Percentiles rank a stretch among this genome's conserved stretches.
phyloP scores from a whole-genome alignment of 129 eudicot genomes.

The Artemisia argyi region DNA sequence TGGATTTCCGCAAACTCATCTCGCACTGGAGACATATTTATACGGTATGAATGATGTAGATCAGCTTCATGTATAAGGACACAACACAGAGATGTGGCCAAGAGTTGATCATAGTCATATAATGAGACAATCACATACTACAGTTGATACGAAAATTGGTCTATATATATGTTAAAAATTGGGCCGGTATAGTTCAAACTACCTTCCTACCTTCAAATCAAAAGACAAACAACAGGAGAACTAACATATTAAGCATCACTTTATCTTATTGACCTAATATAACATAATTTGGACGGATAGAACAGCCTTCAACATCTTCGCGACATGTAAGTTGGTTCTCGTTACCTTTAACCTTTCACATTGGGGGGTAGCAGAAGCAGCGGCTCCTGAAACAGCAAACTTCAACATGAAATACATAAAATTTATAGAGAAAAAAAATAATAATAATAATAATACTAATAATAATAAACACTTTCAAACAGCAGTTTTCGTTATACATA shows the following conservation, averaged over 20 bases:
- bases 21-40: background rate
- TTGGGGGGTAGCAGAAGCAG: slow-evolving; percentile 13
- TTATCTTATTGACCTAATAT: slow-evolving; percentile 37
- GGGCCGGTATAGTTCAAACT: slow-evolving; percentile 26
- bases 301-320: slow-evolving; percentile 14
- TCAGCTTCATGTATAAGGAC: background rate
- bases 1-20: no score
- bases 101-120: background rate
- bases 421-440: background rate
- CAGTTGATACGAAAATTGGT: background rate
- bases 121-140: background rate
- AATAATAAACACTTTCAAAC: no score
- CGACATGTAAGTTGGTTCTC: slow-evolving; percentile 14
- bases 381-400: slow-evolving; percentile 20
- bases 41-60: background rate
- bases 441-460: no score
- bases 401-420: slow-evolving; percentile 1
- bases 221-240: slow-evolving; percentile 22
- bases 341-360: slow-evolving; percentile 21
- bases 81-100: slow-evolving; percentile 3
- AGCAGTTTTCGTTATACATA: background rate
- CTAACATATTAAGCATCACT: slow-evolving; percentile 28
- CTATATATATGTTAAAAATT: slow-evolving; percentile 29
- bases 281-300: slow-evolving; percentile 19
- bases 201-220: slow-evolving; percentile 22